A percentile compares a stretch with the other conserved stretches of the same genome.
Conservation (phyloP, 441 rosid species). For the Omphalea diandra region DNA sequence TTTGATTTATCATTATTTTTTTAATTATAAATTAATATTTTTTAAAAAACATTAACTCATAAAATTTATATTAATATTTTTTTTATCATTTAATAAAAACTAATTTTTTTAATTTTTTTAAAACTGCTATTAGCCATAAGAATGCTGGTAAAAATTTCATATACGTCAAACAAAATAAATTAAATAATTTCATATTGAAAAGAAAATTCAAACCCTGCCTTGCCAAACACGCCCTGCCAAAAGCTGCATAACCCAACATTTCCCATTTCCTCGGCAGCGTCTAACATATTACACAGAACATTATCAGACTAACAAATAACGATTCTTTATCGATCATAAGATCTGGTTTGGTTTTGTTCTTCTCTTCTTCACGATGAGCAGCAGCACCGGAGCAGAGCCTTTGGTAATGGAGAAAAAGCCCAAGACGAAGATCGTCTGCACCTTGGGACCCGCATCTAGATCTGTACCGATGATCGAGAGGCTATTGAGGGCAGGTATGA, state of each 20-base stretch:
- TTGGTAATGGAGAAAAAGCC: slow-evolving; percentile 46
- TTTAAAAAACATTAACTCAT: too few relatives aligned
- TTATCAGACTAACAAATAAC: background rate
- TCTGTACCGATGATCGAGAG: slow-evolving; percentile 74
- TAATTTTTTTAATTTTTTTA: too few relatives aligned
- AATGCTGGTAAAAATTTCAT: too few relatives aligned
- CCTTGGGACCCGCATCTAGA: slow-evolving; percentile 85
- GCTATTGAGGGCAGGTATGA: slow-evolving; percentile 86
- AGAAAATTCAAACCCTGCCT: background rate
- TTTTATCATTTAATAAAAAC: too few relatives aligned
- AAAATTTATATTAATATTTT: too few relatives aligned
- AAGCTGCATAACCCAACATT: background rate
- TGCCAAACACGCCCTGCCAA: background rate
- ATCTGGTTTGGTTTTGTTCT: background rate
- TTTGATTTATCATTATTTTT: too few relatives aligned
- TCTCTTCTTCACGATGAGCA: background rate
- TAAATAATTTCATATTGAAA: too few relatives aligned
- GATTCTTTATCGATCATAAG: background rate
- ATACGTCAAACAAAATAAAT: too few relatives aligned
- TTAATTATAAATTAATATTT: too few relatives aligned
- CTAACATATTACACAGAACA: too few relatives aligned
- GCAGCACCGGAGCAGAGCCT: background rate
- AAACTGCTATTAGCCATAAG: too few relatives aligned
- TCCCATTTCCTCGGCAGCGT: background rate
- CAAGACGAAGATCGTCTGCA: slow-evolving; percentile 93